phyloP scores from a whole-genome alignment of 2,329 filamentous ascomycete species.

The Cryphonectria japonica region DNA sequence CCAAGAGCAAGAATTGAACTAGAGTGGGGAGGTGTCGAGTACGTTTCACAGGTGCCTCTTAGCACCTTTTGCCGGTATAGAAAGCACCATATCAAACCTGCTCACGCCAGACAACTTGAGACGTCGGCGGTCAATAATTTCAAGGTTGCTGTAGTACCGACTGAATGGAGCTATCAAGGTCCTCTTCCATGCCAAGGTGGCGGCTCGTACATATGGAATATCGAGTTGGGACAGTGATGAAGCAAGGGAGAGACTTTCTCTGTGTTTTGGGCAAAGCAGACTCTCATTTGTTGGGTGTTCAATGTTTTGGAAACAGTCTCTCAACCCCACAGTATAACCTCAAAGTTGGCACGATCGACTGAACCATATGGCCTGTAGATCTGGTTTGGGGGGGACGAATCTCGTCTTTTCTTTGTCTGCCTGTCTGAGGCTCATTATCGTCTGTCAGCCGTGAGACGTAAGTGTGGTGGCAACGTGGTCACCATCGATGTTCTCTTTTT shows the following conservation, averaged over 20 bases:
- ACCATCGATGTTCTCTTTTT: neutral
- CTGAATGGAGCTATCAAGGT: neutral
- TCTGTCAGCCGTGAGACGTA: neutral
- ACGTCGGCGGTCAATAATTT: neutral
- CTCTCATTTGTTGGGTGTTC: neutral
- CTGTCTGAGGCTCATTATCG: neutral
- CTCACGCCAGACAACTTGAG: conserved; percentile 3
- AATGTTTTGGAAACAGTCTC: neutral
- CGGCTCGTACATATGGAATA: neutral
- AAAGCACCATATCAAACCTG: neutral
- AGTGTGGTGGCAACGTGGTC: neutral
- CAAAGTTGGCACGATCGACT: neutral
- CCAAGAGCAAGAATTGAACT: neutral
- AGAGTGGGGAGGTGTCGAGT: conserved; percentile 2
- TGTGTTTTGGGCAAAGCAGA: neutral
- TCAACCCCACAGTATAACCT: conserved; percentile 2
- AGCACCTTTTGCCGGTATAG: neutral
- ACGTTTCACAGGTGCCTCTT: neutral
- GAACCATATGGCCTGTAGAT: neutral
- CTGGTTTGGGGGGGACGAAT: neutral
- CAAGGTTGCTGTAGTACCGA: neutral
- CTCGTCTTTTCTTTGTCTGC: neutral
- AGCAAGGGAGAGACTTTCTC: neutral
- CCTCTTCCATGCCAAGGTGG: neutral
- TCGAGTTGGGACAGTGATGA: neutral